A percentile compares a stretch with the other conserved stretches of the same genome.
Evolutionary conservation across 768 basidiomycete genomes (phyloP).

Genomic region (Thelephora ganbajun): DNA sequence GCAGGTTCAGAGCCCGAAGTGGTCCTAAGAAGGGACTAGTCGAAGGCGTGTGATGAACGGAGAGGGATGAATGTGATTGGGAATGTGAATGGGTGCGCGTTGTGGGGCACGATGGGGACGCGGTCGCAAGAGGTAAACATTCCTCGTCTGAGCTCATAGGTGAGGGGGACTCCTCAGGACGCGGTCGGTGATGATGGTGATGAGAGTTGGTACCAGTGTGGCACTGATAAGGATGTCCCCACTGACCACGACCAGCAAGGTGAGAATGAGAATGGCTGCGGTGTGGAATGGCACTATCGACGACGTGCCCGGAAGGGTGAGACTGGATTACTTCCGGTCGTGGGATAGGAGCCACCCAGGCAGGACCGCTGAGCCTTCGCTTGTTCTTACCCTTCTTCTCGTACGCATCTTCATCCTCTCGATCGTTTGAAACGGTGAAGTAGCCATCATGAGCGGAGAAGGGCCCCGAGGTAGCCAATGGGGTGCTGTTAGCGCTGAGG

Average conservation of each 20-base stretch:
- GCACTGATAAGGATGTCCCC: constrained; percentile 32
- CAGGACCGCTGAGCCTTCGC: background rate
- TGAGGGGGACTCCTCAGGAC: constrained; percentile 52
- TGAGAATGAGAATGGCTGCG: constrained; percentile 19
- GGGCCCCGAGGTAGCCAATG: constrained; percentile 30
- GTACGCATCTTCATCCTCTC: constrained; percentile 17
- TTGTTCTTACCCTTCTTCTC: constrained; percentile 2
- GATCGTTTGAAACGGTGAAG: constrained; percentile 23
- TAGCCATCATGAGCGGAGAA: constrained; percentile 20
- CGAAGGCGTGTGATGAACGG: constrained; percentile 43
- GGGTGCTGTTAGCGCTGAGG: constrained; percentile 61
- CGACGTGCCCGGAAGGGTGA: constrained; percentile 16
- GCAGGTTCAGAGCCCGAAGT: constrained; percentile 60
- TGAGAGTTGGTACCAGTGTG: constrained; percentile 21
- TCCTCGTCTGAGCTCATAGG: constrained; percentile 58
- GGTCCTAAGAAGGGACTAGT: constrained; percentile 75
- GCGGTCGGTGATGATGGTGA: constrained; percentile 9
- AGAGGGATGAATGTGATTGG: constrained; percentile 16
- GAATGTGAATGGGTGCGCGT: constrained; percentile 12
- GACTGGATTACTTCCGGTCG: constrained; percentile 13
- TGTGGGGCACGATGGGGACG: constrained; percentile 17
- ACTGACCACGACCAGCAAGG: constrained; percentile 14
- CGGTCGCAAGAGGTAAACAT: constrained; percentile 20
- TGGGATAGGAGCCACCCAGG: constrained; percentile 1
- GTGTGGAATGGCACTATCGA: constrained; percentile 9